These are phyloP conservation scores for Eucalyptus polybractea DNA, from an alignment of 345 rosid genomes.

Conservation along the genomic window DNA sequence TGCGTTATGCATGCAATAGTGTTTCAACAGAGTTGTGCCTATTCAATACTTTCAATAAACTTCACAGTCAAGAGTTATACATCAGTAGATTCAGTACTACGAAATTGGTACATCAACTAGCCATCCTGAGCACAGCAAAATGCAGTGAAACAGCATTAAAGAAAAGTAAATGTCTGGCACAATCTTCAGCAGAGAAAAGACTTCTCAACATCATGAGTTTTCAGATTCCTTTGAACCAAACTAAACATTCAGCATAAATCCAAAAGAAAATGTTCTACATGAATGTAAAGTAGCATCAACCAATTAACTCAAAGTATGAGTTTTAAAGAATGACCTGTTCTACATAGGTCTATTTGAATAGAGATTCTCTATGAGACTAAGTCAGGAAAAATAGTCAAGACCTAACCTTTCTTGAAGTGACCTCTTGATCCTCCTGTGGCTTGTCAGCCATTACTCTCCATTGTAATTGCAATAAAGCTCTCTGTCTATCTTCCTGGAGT, in stretches of 20 bases:
- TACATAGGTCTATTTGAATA: neutral
- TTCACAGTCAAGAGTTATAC: neutral
- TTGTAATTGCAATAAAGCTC: conserved; percentile 78
- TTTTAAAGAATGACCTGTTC: neutral
- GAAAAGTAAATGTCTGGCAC: neutral
- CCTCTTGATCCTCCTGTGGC: conserved; percentile 72
- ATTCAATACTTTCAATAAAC: neutral
- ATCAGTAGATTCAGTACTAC: neutral
- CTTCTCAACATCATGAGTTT: neutral
- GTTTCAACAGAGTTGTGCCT: neutral
- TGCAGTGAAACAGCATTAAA: neutral
- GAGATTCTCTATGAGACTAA: neutral
- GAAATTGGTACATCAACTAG: neutral
- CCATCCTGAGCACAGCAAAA: neutral
- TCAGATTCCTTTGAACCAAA: neutral
- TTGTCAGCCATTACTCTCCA: conserved; percentile 88
- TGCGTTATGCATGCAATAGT: neutral
- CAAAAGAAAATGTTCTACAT: neutral
- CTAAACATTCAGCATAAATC: neutral
- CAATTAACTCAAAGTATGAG: neutral
- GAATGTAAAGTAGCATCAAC: neutral
- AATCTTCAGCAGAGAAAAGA: neutral
- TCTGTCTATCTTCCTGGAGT: conserved; percentile 75
- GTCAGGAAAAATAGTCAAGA: neutral
- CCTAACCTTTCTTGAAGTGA: conserved; percentile 51